Evolutionary conservation across 371 early-diverging fungal genomes (phyloP), one percentile per base, ranked within the genome.

Genomic region (Fennellomyces sp.): DNA sequence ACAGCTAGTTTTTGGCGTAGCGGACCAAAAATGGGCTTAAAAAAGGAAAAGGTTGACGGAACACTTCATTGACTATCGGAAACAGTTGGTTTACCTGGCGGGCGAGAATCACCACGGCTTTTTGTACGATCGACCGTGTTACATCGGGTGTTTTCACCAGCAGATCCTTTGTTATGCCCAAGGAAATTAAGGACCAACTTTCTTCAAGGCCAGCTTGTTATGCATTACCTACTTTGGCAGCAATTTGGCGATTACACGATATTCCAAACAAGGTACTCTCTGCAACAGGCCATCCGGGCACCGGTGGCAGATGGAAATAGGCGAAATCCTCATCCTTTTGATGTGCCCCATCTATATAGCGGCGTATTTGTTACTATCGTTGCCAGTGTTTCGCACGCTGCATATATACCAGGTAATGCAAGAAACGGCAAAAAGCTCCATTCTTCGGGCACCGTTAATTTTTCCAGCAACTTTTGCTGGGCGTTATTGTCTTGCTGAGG

Each of bases 301-400:
- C 84, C 28, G 94, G 91, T 29, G 94, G 92, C 12, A 93, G 75
- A 69, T 93, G 94, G 58, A 93, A 93, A 64, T 92, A 93, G 1
- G 91, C 86, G 64, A 92, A 90, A 60, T 92, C 94, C 61, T 92
- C 91, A 48, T 90, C 91, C 63, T 82, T 81, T 72, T 90, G 90
- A 69, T 93, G 94, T 4, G 91, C 91, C 11, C 94, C 94, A 58
- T 93, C 94, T 87, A 65, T 28, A 5, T 56, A 51, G 26, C n/a
- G 8, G 1, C n/a, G 2, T 45, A 38, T 36, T 5, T 23, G 25
- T 11, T 26, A 3, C 35, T 38, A 5, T 31, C 17, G 11, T 45
- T 35, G 21, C 12, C 7, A 12, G 23, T 49, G 39, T 19, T 47
- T 23, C n/a, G 8, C 26, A 51, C 13, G 11, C 11, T 39, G 19